Base-by-base conservation (phyloP, 2,329 filamentous ascomycete species). In the Stachybotrys echinatus region DNA sequence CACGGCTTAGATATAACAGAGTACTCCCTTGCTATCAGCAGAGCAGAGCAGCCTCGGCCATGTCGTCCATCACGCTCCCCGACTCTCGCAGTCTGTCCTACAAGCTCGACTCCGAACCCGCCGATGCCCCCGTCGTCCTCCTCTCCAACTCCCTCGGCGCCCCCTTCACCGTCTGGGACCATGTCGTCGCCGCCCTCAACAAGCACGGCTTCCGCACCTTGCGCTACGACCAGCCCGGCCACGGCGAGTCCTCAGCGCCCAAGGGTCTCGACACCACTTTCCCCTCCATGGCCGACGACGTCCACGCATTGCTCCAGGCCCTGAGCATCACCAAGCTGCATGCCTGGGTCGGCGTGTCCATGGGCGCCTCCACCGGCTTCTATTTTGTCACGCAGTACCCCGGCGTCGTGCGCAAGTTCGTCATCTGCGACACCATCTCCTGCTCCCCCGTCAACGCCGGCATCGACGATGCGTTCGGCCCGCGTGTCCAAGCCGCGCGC, bases 321-420 rank as follows among this genome's bases (percentile, higher is more conserved):
- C 60, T 72, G 4, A 54, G 54, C 6, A 61, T 73, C 27, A 43
- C 52, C 5, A 61, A 54, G 19, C 50, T 72, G 6, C 59, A 70
- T 48, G 64, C 66, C 3, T 75, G 71, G 72, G 59, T 75, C 7
- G 72, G 72, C 2, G 70, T 74, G 1, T 74, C 71, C 12, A 73
- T 75, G 69, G 73, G 73, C 20, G 73, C 68, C 7, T 63, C 69
- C 1, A 67, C 63, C 1, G 68, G 68, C 19, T 56, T 74, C 45
- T 64, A 65, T 50, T 75, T 74, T 53, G 62, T 62, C 1, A 61
- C 62, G 5, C 63, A 60, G 48, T 68, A 72, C 50, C 71, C 71
- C 5, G 64, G 63, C 31, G 45, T 72, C 4, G 60, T 74, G 10
- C 48, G 61, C 47, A 68, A 65, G 42, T 62, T 75, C 6, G 59